Conservation (phyloP, 2,329 filamentous ascomycete genomes). For the Domatiomyces catenatus region DNA sequence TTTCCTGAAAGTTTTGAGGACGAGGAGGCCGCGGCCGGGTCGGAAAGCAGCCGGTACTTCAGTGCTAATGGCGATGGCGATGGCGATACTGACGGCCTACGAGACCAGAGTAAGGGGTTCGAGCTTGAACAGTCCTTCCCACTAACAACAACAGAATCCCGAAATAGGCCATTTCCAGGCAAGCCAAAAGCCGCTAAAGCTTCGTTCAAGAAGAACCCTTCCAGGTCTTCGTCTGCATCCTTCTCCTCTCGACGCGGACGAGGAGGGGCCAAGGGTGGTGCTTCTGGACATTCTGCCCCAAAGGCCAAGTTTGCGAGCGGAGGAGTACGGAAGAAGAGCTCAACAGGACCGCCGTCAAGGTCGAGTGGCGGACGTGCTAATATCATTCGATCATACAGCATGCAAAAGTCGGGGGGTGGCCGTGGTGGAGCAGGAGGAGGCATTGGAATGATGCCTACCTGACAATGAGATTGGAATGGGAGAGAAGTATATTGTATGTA, state of each 20-base stretch:
- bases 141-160: background rate
- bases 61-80: constrained; percentile 2
- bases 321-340: constrained; percentile 5
- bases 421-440: constrained; percentile 12
- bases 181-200: constrained; percentile 1
- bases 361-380: constrained; percentile 5
- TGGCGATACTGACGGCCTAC: background rate
- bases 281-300: constrained; percentile 1
- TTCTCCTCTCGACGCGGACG: constrained; percentile 3
- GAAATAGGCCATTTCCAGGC: background rate
- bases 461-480: constrained; percentile 3
- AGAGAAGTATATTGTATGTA: background rate
- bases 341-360: constrained; percentile 5
- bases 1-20: constrained; percentile 19
- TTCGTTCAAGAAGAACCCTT: constrained; percentile 1
- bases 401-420: constrained; percentile 5
- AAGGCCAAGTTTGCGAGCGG: constrained; percentile 3
- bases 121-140: background rate
- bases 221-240: constrained; percentile 1
- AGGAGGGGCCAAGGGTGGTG: constrained; percentile 4
- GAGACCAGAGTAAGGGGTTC: background rate
- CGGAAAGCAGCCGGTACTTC: constrained; percentile 17
- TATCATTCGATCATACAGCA: constrained; percentile 1
- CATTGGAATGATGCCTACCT: constrained; percentile 27
- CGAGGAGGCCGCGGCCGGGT: constrained; percentile 9